Percentiles rank a stretch among this genome's conserved stretches.
These are phyloP conservation scores for Neurospora sp. DNA, from an alignment of 495 filamentous ascomycete species.

Conservation along the genomic window DNA sequence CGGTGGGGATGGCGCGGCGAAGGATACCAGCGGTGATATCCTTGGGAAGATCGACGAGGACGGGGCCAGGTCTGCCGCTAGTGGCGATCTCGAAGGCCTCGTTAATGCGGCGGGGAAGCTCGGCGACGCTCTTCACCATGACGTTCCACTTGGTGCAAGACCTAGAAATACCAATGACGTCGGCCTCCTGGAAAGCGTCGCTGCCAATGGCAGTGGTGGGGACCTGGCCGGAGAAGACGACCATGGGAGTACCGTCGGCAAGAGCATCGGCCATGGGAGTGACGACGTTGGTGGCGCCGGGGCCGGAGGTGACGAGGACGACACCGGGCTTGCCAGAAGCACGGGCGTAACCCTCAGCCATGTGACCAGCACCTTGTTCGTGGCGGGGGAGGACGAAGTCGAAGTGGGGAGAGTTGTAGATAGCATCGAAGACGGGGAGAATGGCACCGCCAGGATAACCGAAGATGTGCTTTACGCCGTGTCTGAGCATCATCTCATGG, in stretches of 20 bases:
- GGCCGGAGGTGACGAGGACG: slow-evolving; percentile 69
- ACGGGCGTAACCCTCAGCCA: slow-evolving; percentile 71
- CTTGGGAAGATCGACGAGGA: slow-evolving; percentile 70
- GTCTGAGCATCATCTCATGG: slow-evolving; percentile 97
- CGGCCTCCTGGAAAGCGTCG: slow-evolving; percentile 74
- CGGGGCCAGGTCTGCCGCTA: slow-evolving; percentile 64
- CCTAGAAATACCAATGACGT: slow-evolving; percentile 65
- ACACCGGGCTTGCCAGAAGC: slow-evolving; percentile 67
- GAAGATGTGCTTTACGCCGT: slow-evolving; percentile 84
- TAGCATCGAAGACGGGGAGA: slow-evolving; percentile 76
- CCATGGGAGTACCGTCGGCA: slow-evolving; percentile 68
- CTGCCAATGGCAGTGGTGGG: slow-evolving; percentile 61
- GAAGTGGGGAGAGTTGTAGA: slow-evolving; percentile 72
- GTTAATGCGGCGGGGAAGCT: slow-evolving; percentile 67
- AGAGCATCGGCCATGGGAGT: slow-evolving; percentile 73
- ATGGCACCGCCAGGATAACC: slow-evolving; percentile 73
- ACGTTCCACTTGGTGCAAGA: slow-evolving; percentile 82
- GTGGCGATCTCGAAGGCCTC: slow-evolving; percentile 82
- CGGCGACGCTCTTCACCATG: slow-evolving; percentile 70
- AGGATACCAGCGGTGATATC: slow-evolving; percentile 64
- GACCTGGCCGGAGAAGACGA: slow-evolving; percentile 74
- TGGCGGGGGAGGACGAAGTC: slow-evolving; percentile 66
- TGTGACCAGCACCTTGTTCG: slow-evolving; percentile 74
- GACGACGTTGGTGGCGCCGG: slow-evolving; percentile 69
- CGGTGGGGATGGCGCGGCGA: slow-evolving; percentile 56